Evolutionary conservation across 352 stramenopile species (phyloP), one percentile per base, ranked within the genome.

Genomic region (Phytopythium cucurbitacearum): DNA sequence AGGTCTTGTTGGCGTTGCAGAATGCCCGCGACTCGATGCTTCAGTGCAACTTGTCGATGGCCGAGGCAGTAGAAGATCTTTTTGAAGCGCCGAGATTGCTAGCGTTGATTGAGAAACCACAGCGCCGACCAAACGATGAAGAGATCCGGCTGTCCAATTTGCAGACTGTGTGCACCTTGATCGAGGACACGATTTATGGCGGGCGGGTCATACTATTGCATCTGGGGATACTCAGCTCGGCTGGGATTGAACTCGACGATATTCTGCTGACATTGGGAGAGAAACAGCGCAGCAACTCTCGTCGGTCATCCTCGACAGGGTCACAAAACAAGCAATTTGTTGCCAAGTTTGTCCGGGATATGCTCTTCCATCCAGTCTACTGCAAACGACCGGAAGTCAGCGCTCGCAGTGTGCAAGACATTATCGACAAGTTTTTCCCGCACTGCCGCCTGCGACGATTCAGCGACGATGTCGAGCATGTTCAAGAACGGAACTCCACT

Each of bases 361-460:
- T 89, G 50, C 55, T 91, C 36, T 89, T 91, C 67, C 78, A 89
- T 40, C 73, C 76, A 10, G 61, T 89, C 49, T 91, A 89, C 64
- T 67, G 68, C 21, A 78, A 82, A 53, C 67, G 71, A 0, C 54
- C 67, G 3, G 73, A 86, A 13, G 57, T 76, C 0, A 65, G 67
- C 48, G 69, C 56, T 0, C 66, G 73, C 4, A 36, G 61, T 28
- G 67, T 89, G 11, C 65, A 83, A 45, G 64, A 57, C 8, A 57
- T 88, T 41, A 81, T 91, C 28, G 81, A 89, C 49, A 60, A 68
- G 12, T 86, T 78, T 51, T 91, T 91, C 55, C 71, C 76, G 38
- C 78, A 91, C 49, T 91, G 81, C 43, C 72, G 81, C 0, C 55
- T 87, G 2, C 61, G 76, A 12, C 63, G 78, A 13, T 89, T 89